These are phyloP conservation scores for Adansonia madagascariensis DNA, from an alignment of 441 rosid species.

Conservation along the genomic window DNA sequence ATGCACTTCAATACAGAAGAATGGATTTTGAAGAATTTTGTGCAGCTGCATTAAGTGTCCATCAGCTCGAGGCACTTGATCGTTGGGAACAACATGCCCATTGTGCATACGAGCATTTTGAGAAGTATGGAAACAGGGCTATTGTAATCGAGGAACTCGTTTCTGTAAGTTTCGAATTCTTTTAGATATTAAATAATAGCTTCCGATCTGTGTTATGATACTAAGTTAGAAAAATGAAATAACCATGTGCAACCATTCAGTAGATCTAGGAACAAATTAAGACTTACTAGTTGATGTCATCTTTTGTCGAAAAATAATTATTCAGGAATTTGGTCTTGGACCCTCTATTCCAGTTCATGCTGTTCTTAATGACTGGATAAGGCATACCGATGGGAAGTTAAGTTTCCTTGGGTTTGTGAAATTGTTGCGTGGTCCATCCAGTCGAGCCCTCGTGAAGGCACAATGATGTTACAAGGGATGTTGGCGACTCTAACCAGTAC, in stretches of 20 bases:
- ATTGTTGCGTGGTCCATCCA: slow-evolving; percentile 73
- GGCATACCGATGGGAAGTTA: slow-evolving; percentile 88
- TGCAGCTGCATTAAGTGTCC: slow-evolving; percentile 86
- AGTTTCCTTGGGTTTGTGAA: slow-evolving; percentile 93
- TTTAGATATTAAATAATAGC: background rate
- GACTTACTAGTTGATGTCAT: background rate
- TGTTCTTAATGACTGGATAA: slow-evolving; percentile 85
- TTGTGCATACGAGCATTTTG: slow-evolving; percentile 77
- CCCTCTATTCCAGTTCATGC: slow-evolving; percentile 85
- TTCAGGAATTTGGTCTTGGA: slow-evolving; percentile 93
- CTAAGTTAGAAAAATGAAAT: background rate
- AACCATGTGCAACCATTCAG: background rate
- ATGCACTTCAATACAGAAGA: slow-evolving; percentile 77
- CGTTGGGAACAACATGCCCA: slow-evolving; percentile 82
- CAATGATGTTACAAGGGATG: slow-evolving; percentile 35
- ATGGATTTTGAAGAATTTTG: slow-evolving; percentile 96
- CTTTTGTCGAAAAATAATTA: slow-evolving; percentile 14
- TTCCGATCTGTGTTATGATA: background rate
- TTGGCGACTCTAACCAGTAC: background rate
- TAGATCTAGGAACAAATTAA: slow-evolving; percentile 1
- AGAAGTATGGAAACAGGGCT: slow-evolving; percentile 83
- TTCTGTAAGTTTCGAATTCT: slow-evolving; percentile 58
- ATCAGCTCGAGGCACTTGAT: slow-evolving; percentile 88
- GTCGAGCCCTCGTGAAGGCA: slow-evolving; percentile 54
- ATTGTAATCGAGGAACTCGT: slow-evolving; percentile 91